phyloP scores from a whole-genome alignment of 1,139 yeast species.

The Debaryomyces sp. region DNA sequence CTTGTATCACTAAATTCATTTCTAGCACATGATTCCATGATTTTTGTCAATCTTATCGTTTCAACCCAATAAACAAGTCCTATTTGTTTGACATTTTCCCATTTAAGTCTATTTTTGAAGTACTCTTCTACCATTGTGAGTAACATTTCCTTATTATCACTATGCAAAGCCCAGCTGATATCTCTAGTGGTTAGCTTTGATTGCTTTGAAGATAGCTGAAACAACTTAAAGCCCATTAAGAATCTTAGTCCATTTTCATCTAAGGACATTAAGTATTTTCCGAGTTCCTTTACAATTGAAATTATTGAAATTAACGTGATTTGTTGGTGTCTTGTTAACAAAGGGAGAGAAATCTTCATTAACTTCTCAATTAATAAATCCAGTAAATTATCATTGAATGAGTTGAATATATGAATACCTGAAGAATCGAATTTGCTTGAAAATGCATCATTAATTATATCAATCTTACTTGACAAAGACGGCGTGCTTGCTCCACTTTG shows the following conservation, averaged over 20 bases:
- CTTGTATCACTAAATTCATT: conserved; percentile 62
- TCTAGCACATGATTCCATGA: conserved; percentile 70
- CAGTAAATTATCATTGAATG: conserved; percentile 50
- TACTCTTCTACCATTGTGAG: conserved; percentile 54
- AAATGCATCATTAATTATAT: conserved; percentile 36
- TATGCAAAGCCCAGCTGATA: conserved; percentile 83
- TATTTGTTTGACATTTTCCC: conserved; percentile 62
- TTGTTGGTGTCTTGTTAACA: conserved; percentile 89
- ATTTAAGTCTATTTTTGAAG: conserved; percentile 50
- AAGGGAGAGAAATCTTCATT: conserved; percentile 69
- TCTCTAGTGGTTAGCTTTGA: conserved; percentile 71
- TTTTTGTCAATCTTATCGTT: conserved; percentile 45
- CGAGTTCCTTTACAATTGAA: conserved; percentile 60
- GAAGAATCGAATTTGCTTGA: background rate
- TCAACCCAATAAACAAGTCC: conserved; percentile 79
- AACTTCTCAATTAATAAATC: conserved; percentile 60
- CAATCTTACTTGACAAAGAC: conserved; percentile 20
- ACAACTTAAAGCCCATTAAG: conserved; percentile 71
- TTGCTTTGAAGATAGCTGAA: conserved; percentile 49
- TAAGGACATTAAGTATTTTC: conserved; percentile 47
- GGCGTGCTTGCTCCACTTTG: conserved; percentile 1
- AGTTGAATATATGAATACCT: conserved; percentile 32
- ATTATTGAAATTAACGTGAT: conserved; percentile 74
- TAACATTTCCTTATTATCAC: conserved; percentile 73
- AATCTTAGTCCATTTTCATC: conserved; percentile 78